A percentile compares a stretch with the other conserved stretches of the same genome.
Evolutionary conservation across 129 eudicot genomes (phyloP).

Genomic region (Artemisia annua): DNA sequence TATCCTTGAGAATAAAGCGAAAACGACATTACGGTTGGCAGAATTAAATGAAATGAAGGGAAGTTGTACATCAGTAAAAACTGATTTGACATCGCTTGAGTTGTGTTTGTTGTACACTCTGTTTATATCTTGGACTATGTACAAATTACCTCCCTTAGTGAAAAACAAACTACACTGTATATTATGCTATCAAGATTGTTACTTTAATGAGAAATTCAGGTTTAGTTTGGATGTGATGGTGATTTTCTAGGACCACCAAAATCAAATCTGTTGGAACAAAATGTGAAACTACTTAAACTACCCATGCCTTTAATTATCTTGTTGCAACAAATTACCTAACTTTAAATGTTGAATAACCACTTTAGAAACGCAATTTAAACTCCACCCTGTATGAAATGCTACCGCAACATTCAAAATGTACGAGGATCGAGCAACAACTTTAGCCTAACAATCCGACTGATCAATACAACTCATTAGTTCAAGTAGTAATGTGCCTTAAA

Average conservation of each 20-base stretch:
- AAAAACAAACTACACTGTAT: not conserved
- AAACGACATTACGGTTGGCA: not conserved
- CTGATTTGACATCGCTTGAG: not conserved
- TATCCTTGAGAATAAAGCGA: slow-evolving; percentile 1
- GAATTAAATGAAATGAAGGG: not conserved
- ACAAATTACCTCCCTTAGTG: too few species aligned
- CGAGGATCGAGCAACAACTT: not conserved
- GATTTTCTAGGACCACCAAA: not conserved
- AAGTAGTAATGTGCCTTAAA: not conserved
- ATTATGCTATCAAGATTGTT: not conserved
- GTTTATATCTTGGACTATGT: too few species aligned
- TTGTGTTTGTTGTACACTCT: too few species aligned
- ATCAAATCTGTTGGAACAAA: not conserved
- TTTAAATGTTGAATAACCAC: not conserved
- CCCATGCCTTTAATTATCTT: not conserved
- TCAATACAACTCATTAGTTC: not conserved
- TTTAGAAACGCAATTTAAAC: not conserved
- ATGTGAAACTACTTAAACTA: not conserved
- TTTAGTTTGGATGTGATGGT: not conserved
- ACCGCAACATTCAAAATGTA: not conserved
- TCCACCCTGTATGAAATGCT: not conserved
- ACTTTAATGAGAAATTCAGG: not conserved
- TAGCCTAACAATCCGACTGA: too few species aligned
- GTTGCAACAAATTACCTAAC: not conserved
- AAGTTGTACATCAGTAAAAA: too few species aligned